Evolutionary conservation across 1,139 yeast species (phyloP).

Genomic region (Zygosaccharomyces sapae): DNA sequence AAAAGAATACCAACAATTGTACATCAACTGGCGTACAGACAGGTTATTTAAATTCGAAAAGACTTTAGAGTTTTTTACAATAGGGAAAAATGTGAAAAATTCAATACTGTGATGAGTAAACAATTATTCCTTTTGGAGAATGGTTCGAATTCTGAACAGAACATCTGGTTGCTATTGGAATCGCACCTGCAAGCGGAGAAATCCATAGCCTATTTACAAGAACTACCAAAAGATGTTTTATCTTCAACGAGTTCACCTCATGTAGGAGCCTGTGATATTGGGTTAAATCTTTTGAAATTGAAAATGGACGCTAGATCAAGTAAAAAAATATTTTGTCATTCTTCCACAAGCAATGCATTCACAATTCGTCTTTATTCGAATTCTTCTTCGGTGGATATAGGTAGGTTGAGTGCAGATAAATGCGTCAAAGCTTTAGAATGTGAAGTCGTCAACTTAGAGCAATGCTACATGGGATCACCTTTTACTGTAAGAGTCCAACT

Average conservation of each 20-base stretch:
- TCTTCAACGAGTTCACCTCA: constrained; percentile 6
- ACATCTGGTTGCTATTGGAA: constrained; percentile 51
- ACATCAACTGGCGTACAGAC: constrained; percentile 63
- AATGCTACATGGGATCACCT: constrained; percentile 6
- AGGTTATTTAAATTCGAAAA: constrained; percentile 35
- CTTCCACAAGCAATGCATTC: constrained; percentile 28
- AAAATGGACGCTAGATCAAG: constrained; percentile 22
- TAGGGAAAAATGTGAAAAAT: constrained; percentile 17
- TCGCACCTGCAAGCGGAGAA: constrained; percentile 24
- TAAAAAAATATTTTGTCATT: constrained; percentile 30
- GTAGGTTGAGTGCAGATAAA: constrained; percentile 24
- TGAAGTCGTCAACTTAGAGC: not conserved
- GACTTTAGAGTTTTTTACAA: constrained; percentile 41
- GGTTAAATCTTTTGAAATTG: constrained; percentile 35
- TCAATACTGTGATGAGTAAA: constrained; percentile 35
- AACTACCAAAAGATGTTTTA: constrained; percentile 21
- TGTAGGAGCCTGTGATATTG: constrained; percentile 35
- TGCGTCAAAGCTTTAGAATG: constrained; percentile 3
- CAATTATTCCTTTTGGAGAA: constrained; percentile 52
- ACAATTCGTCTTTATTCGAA: constrained; percentile 29
- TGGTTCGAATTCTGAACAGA: constrained; percentile 30
- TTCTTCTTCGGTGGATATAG: constrained; percentile 32
- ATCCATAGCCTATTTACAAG: constrained; percentile 20
- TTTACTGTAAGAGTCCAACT: constrained; percentile 63
- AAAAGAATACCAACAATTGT: constrained; percentile 52